These are phyloP conservation scores for Orbilia blumenaviensis DNA, from an alignment of 2,329 filamentous ascomycete species.

Conservation along the genomic window DNA sequence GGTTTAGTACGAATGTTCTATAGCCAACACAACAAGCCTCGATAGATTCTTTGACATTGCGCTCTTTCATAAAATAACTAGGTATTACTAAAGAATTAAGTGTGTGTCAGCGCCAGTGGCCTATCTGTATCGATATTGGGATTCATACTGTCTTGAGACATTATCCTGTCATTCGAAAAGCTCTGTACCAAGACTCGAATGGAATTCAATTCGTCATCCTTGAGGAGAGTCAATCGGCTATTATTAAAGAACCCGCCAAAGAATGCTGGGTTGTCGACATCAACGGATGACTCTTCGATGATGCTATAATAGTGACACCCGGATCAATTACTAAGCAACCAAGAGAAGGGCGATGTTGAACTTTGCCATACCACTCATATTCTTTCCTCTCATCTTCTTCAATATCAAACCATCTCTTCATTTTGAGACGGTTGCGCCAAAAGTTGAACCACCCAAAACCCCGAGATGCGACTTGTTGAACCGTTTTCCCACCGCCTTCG, in stretches of 20 bases:
- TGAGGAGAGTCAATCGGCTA: constrained; percentile 26
- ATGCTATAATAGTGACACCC: not conserved
- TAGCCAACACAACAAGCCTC: constrained; percentile 44
- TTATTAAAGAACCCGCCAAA: constrained; percentile 47
- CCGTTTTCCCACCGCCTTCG: constrained; percentile 19
- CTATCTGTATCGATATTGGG: not conserved
- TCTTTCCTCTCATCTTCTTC: constrained; percentile 48
- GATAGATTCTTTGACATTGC: constrained; percentile 37
- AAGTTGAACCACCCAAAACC: constrained; percentile 50
- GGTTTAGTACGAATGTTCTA: constrained; percentile 24
- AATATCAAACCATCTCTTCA: constrained; percentile 46
- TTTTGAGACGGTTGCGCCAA: constrained; percentile 44
- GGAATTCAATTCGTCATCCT: constrained; percentile 40
- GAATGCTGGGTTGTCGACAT: constrained; percentile 33
- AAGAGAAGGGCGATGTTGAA: not conserved
- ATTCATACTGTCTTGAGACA: constrained; percentile 43
- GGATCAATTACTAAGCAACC: not conserved
- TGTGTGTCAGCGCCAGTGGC: not conserved
- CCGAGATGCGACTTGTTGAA: constrained; percentile 21
- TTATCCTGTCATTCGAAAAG: constrained; percentile 34
- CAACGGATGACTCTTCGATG: constrained; percentile 28
- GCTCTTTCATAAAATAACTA: constrained; percentile 30
- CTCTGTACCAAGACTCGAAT: constrained; percentile 34
- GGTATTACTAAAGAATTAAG: constrained; percentile 24
- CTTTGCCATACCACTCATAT: constrained; percentile 19